Base-by-base conservation (phyloP, 169 alveolate species). In the Eimeria maxima region DNA sequence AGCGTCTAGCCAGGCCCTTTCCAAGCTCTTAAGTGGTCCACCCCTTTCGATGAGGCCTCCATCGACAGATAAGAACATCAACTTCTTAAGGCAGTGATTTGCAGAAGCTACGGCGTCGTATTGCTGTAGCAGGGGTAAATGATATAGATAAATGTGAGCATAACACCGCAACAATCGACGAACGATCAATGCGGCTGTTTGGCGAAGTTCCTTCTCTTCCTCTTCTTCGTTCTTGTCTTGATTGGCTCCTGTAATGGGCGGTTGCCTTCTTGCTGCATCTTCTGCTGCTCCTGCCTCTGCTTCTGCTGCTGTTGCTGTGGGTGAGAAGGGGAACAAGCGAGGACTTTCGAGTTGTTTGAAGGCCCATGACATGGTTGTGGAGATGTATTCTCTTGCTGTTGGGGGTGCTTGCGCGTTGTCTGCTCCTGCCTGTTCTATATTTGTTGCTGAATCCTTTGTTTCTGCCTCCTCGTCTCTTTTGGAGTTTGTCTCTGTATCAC, bases 161-260 rank as follows among this genome's bases (percentile, higher is more conserved):
- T 80, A 80, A 63, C 90, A 80, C 69, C 90, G 90, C 90, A 80
- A 42, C 69, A 80, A 42, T 42, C 90, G 63, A 6, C 90, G 90
- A n/a, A 80, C 90, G 20, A 80, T 47, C 38, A 80, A n/a, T 45
- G 90, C 44, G 38, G 90, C 90, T 18, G 67, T 63, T n/a, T 22
- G 13, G 3, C 87, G 87, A 11, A 76, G 87, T 33, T 33, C 38
- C 38, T 33, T 33, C 38, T 33, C 38, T 29, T 38, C 53, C 27
- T 76, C 87, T n/a, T 76, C 87, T 47, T 76, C 57, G 27, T 33
- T 22, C 4, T 29, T 53, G 63, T 53, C 63, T 53, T 53, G 63
- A 53, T 16, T 6, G 57, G 44, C 45, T 42, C 55, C 44, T 24
- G 90, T 42, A 20, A 38, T 55, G 4, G 42, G 29, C 16, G 60